Evolutionary conservation across 176 grass and related monocot species (phyloP), one percentile per base, ranked within the genome.

Genomic region (Tillandsia fasciculata): DNA sequence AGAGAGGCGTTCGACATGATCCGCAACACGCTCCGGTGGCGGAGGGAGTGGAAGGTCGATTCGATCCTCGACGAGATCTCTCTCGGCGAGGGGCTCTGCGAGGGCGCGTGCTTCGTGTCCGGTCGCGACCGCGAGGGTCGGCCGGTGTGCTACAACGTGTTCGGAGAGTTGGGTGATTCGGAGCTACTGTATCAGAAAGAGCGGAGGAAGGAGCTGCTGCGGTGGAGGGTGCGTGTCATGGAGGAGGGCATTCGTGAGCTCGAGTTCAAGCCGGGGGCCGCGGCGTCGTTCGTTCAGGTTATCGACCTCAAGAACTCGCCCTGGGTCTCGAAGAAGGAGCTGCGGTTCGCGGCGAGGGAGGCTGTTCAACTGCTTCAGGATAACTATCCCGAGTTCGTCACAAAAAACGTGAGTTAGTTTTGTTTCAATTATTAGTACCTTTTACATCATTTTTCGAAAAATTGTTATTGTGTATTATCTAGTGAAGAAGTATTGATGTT

Each of bases 131-230:
- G 14, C 12, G 66, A 77, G 53, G 75, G 75, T 15, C 75, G 67
- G 11, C 75, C 66, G 11, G 75, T 77, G 65, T 77, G 75, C 65
- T 77, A 77, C 75, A 77, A 77, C 52, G 75, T 77, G 14, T 77
- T 69, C 18, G 75, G 75, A 2, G 75, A 57, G 75, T 69, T 77
- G 20, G 65, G 69, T 2, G 50, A 77, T 65, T 53, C 68, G 28
- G 65, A 77, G 29, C 13, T 68, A 17, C 13, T 68, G 11, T 61
- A 77, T 18, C 52, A 48, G 52, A 59, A 59, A 52, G 75, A 77
- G 75, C 68, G 69, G 66, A 68, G 75, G 53, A 28, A 61, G 65
- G 48, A 50, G 28, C 69, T 77, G 20, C 52, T 77, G 15, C 51
- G 53, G 53, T 77, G 75, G 75, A 68, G 75, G 52, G 67, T 77